Base-by-base conservation (phyloP, 208 protist genomes). In the Herpetomonas tarakana region DNA sequence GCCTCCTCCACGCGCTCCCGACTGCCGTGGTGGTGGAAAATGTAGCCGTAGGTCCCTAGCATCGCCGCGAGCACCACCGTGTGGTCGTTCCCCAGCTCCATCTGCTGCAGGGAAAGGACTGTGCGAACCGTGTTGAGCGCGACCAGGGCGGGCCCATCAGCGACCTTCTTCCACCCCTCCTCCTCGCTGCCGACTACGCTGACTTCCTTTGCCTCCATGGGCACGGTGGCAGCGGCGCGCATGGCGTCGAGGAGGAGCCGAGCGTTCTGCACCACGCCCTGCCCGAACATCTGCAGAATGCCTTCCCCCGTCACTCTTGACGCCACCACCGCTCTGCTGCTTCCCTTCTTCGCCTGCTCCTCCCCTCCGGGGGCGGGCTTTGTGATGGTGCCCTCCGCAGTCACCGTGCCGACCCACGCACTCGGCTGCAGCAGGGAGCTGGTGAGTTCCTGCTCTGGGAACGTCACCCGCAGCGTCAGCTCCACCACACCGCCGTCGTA, bases 371-470 rank as follows among this genome's bases (percentile, higher is more conserved):
- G 16, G 19, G 44, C 44, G 14, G 50, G 50, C 14, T 28, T 55
- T 4, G 12, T 51, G 41, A 21, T 26, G 25, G 47, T 73, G 29
- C 78, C 78, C 63, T 85, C 78, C 7, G 45, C 53, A 25, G 53
- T 49, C 47, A 85, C 72, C 0, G 69, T 70, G 11, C 82, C 82
- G 30, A 83, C 61, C 77, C 78, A 89, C 50, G 63, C 44, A 56
- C 78, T 81, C 12, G 78, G 82, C 63, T 78, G 54, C 35, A 71
- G 68, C 12, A 67, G 30, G 29, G 56, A 50, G 22, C 75, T 86
- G 59, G 67, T 70, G 54, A 86, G 73, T 69, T 89, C 78, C 57
- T 89, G 82, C 25, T 77, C 55, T 1, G 64, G 59, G 47, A 89
- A 67, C 25, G 59, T 69, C 7, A 65, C 76, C 28, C 52, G 58